Percentiles rank a stretch among this genome's conserved stretches.
Evolutionary conservation across 306 rosid genomes (phyloP).

Genomic region (Lathyrus sativus): DNA sequence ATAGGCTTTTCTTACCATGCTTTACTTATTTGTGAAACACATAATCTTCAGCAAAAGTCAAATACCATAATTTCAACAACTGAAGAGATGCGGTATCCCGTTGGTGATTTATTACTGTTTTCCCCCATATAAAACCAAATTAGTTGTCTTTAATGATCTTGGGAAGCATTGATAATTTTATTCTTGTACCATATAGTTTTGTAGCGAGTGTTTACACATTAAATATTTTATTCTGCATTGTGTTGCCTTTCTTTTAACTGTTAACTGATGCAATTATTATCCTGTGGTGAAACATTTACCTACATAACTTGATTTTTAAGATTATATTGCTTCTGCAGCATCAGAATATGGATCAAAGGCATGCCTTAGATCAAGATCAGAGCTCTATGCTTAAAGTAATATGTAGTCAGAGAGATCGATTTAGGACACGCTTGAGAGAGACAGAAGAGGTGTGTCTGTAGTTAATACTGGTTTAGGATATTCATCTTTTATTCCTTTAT

Average conservation of each 20-base stretch:
- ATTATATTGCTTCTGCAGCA: conserved; percentile 37
- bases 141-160: conserved; percentile 3
- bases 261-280: conserved; percentile 1
- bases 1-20: conserved; percentile 28
- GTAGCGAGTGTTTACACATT: conserved; percentile 11
- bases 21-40: conserved; percentile 25
- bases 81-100: conserved; percentile 5
- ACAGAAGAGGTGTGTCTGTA: conserved; percentile 79
- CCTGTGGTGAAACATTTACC: conserved; percentile 2
- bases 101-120: conserved; percentile 19
- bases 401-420: conserved; percentile 94
- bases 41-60: conserved; percentile 12
- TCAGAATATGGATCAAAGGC: conserved; percentile 76
- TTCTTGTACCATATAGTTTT: conserved; percentile 2
- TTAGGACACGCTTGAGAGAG: conserved; percentile 88
- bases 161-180: conserved; percentile 21
- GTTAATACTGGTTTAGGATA: conserved; percentile 6
- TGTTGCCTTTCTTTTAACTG: conserved; percentile 6
- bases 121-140: not conserved
- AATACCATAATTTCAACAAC: conserved; percentile 33
- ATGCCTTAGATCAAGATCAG: conserved; percentile 76
- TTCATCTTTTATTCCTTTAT: conserved; percentile 21
- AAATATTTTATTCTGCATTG: conserved; percentile 14
- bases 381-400: conserved; percentile 99
- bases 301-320: conserved; percentile 31